Evolutionary conservation across 129 eudicot genomes (phyloP), one percentile per base, ranked within the genome.

Genomic region (Pulicaria dysenterica): DNA sequence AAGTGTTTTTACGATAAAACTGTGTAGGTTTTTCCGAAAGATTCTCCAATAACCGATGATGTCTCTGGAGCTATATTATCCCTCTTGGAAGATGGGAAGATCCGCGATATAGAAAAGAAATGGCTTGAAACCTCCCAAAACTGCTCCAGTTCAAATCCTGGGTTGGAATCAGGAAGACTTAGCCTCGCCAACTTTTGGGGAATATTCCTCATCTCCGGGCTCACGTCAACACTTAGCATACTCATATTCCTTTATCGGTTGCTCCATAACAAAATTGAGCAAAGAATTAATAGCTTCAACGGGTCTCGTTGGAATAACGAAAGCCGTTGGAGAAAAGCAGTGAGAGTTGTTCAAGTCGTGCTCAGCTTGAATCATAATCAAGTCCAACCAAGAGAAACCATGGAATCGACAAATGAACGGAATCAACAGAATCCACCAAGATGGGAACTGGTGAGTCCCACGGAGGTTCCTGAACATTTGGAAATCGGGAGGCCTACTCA

Each of bases 101-200:
- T 86, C 7, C 69, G 34, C 13, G 40, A 53, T 5, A 16, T 83
- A 7, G 86, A 78, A 54, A 58, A 78, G 3, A 5, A 78, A n/a
- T 81, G 84, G 88, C 70, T 86, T 17, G 60, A 55, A 13, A 46
- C 81, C 13, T 73, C 80, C 10, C 9, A 38, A 14, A 67, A 65
- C 51, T 78, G 86, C 66, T 70, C 84, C 7, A 50, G 13, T 76
- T 60, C 74, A 38, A 64, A 58, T 67, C 42, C 76, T 4, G 49
- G 47, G 39, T 47, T 51, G 8, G 81, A 78, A n/a, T 73, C 85
- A 0, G 83, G 73, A 31, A 82, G 80, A 31, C 71, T 87, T 17
- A 69, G 54, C 24, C 67, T 84, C 7, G 77, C 69, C 45, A 84
- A 80, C 69, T 87, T 87, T 77, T 84, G 88, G 92, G 89, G 86